Evolutionary conservation across 1,284 basidiomycete genomes (phyloP), one percentile per base, ranked within the genome.

Genomic region (Cyathus olla): DNA sequence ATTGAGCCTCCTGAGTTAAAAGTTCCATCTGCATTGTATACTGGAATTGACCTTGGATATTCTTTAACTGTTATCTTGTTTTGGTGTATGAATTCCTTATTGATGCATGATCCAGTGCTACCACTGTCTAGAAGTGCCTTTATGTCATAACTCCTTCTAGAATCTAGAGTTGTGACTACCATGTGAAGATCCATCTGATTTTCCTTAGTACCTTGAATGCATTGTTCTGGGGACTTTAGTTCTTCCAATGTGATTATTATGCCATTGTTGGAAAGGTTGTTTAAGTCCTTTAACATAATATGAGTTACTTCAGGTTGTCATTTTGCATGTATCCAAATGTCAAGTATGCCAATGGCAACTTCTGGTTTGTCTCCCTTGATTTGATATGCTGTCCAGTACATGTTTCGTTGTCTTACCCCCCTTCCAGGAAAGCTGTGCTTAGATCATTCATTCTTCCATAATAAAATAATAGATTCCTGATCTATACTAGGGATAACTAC

Each of bases 11-110:
- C 50, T 9, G 27, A 5, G 21, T 52, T 52, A 17, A 52, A 52
- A 5, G 28, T 52, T 31, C 29, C 31, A 22, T 52, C 50, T 10
- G 50, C 50, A 52, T 52, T 52, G n/a, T 52, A 52, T 10, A 52
- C 28, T 4, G 50, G 50, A 22, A 31, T 52, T 35, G 31, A 28
- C 6, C 28, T 5, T 10, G 50, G 50, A 31, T 31, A 52, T 52
- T 29, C 11, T 15, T 52, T 28, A 24, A 28, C 21, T 10, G 24
- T 31, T 31, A 52, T 52, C 8, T 21, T 17, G 31, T 52, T 52
- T 29, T 29, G 8, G 4, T 35, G 15, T 31, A 35, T n/a, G 35
- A 52, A 52, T 21, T 24, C 35, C 13, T 11, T 4, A 35, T 52
- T n/a, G 21, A 52, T 52, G 21, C n/a, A 52, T 5, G 24, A 9